These are phyloP conservation scores for Penstemon davidsonii DNA, from an alignment of 257 asterid species.

Conservation along the genomic window DNA sequence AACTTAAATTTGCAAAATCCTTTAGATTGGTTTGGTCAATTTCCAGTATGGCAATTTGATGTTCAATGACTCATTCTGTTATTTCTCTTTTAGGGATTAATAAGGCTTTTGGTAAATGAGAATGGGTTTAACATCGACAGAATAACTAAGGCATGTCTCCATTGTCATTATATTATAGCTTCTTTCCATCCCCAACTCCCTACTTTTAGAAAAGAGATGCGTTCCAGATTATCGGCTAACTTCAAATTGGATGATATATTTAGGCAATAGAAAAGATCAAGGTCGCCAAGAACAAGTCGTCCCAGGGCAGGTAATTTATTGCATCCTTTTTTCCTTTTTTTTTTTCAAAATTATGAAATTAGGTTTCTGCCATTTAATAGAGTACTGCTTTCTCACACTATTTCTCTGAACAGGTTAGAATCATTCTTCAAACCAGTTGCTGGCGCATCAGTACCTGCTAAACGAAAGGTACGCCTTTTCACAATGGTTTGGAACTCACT, in stretches of 20 bases:
- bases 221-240: constrained; percentile 27
- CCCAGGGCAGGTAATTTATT: constrained; percentile 82
- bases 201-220: constrained; percentile 16
- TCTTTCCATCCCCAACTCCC: not conserved
- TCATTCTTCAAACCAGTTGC: constrained; percentile 90
- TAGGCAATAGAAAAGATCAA: constrained; percentile 96
- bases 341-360: not conserved
- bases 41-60: constrained; percentile 19
- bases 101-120: constrained; percentile 83
- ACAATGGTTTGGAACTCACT: not conserved
- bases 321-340: not conserved
- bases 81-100: constrained; percentile 61
- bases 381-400: constrained; percentile 18
- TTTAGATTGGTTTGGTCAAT: constrained; percentile 24
- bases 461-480: constrained; percentile 66
- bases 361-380: constrained; percentile 17
- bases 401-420: constrained; percentile 65
- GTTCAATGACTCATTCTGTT: constrained; percentile 19
- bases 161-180: constrained; percentile 20
- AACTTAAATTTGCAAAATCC: constrained; percentile 21
- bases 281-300: constrained; percentile 89
- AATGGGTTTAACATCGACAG: constrained; percentile 94
- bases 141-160: constrained; percentile 64
- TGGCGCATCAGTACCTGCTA: constrained; percentile 63
- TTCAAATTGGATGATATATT: constrained; percentile 25